These are phyloP conservation scores for Lachancea sp. DNA, from an alignment of 805 yeast genomes.

Conservation along the genomic window DNA sequence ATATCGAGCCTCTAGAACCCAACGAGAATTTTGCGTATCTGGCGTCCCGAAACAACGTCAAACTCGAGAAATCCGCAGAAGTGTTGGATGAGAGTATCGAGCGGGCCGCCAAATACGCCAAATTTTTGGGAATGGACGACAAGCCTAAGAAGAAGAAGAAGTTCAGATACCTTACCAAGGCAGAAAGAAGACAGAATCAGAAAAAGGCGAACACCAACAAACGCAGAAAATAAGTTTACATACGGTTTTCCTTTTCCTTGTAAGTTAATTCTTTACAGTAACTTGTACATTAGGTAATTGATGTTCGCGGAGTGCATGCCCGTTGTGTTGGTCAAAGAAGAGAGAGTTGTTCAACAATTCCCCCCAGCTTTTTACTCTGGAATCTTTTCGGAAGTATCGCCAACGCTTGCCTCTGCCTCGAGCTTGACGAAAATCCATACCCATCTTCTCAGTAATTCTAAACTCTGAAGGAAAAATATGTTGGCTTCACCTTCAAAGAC, in stretches of 20 bases:
- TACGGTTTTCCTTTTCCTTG: neutral
- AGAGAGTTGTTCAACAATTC: too few species aligned
- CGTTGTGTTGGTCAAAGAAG: neutral
- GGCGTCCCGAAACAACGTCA: slow-evolving; percentile 65
- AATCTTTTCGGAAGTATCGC: slow-evolving; percentile 1
- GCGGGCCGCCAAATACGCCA: slow-evolving; percentile 80
- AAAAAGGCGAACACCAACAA: slow-evolving; percentile 39
- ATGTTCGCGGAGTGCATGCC: neutral
- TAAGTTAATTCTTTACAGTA: neutral
- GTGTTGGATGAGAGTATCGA: slow-evolving; percentile 68
- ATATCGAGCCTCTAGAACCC: slow-evolving; percentile 44
- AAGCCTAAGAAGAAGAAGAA: slow-evolving; percentile 55
- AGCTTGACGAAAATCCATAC: slow-evolving; percentile 82
- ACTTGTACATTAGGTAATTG: neutral
- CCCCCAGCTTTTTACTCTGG: too few species aligned
- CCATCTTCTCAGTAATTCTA: slow-evolving; percentile 81
- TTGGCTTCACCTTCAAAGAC: slow-evolving; percentile 47
- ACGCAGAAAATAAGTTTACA: slow-evolving; percentile 24
- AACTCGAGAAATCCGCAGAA: slow-evolving; percentile 58
- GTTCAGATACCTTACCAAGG: slow-evolving; percentile 79
- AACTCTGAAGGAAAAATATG: slow-evolving; percentile 55
- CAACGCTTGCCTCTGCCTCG: slow-evolving; percentile 52
- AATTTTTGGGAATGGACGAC: slow-evolving; percentile 49
- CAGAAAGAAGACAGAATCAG: slow-evolving; percentile 61
- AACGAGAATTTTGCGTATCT: slow-evolving; percentile 48